A percentile compares a stretch with the other conserved stretches of the same genome.
phyloP scores from a whole-genome alignment of 169 alveolate species.

The Plasmodium billcollinsi region DNA sequence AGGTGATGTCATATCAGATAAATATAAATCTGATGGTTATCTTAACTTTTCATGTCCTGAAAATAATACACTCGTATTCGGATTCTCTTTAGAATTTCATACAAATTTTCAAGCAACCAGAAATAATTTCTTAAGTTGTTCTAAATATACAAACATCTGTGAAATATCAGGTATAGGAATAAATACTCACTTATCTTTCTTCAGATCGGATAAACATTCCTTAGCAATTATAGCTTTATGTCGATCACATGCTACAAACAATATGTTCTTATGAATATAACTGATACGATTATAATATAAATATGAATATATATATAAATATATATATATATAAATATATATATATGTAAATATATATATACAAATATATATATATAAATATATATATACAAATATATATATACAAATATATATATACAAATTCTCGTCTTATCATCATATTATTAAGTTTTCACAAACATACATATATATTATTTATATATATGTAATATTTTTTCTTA shows the following conservation, averaged over 20 bases:
- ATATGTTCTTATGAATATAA: neutral
- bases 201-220: slow-evolving; percentile 52
- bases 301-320: neutral
- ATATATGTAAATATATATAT: neutral
- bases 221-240: slow-evolving; percentile 66
- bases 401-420: neutral
- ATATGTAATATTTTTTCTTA: neutral
- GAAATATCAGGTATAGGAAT: slow-evolving; percentile 55
- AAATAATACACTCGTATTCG: slow-evolving; percentile 63
- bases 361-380: neutral
- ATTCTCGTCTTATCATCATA: too few relatives aligned
- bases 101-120: slow-evolving; percentile 60
- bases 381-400: neutral
- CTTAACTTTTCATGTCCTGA: slow-evolving; percentile 69
- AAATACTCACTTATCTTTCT: slow-evolving; percentile 34
- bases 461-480: neutral
- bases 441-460: neutral
- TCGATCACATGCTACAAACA: neutral
- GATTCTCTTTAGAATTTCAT: slow-evolving; percentile 73
- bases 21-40: slow-evolving; percentile 34
- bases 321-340: neutral
- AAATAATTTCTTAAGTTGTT: slow-evolving; percentile 53
- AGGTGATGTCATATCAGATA: slow-evolving; percentile 36
- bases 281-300: neutral
- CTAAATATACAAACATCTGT: slow-evolving; percentile 34